phyloP scores from a whole-genome alignment of 441 rosid genomes.

The Adansonia gregorii region DNA sequence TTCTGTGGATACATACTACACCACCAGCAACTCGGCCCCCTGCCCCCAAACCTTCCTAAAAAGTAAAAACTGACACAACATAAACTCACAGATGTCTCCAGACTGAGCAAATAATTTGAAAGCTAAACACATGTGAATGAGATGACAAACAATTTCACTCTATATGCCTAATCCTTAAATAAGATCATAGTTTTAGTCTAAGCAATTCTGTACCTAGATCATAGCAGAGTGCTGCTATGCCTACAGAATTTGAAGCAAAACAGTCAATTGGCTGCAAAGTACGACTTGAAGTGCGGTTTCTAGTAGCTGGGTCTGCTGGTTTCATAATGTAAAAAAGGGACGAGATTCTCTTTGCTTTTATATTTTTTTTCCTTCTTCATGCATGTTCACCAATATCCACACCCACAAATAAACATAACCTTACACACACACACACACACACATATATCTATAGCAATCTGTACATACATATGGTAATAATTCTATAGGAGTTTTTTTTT shows the following conservation, averaged over 20 bases:
- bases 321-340: neutral
- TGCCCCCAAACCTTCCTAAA: neutral
- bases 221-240: neutral
- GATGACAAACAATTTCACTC: neutral
- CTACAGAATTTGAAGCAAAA: slow-evolving; percentile 1
- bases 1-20: slow-evolving; percentile 1
- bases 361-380: neutral
- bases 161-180: neutral
- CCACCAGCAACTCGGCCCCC: neutral
- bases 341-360: neutral
- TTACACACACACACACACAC: neutral
- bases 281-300: neutral
- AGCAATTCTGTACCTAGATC: slow-evolving; percentile 3
- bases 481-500: neutral
- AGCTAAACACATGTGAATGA: neutral
- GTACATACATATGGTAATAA: neutral
- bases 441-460: neutral
- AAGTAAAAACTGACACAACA: slow-evolving; percentile 5
- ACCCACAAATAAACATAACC: neutral
- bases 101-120: slow-evolving; percentile 12
- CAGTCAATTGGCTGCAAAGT: neutral
- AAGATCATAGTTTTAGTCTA: neutral
- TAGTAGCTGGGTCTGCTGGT: neutral
- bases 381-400: neutral
- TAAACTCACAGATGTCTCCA: neutral